Base-by-base conservation (phyloP, 2,329 filamentous ascomycete genomes). In the Domatiomyces catenatus region DNA sequence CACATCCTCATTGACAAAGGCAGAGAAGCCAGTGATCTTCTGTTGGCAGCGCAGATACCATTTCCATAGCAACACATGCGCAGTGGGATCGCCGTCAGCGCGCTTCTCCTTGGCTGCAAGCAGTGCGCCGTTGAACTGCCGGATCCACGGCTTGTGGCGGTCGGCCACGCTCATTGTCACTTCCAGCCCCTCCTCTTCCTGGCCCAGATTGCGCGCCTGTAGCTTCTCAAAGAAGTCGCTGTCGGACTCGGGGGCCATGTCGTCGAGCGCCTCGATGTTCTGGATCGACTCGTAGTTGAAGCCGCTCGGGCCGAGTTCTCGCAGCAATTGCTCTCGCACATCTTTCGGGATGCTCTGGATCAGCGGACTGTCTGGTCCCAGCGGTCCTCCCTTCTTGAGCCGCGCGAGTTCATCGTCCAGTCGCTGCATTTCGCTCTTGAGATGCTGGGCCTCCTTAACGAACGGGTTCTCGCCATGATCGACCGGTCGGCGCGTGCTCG, bases 1-100 rank as follows among this genome's bases (percentile, higher is more conserved):
- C 3, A 77, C 72, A 15, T 75, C 71, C 8, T 70, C 60, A 0
- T 83, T 76, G n/a, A 88, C 72, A 26, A 71, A 70, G 36, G 70
- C 63, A 66, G 79, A 74, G 53, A 70, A 70, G 1, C 60, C 63
- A 2, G 69, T 62, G 26, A 75, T 59, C 5, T 65, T 59, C 51
- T 69, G 67, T 57, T 73, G 72, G 60, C 71, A 75, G 26, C 72
- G 63, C 28, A 69, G 63, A 60, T 76, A 76, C 58, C 68, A 69
- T 57, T 67, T 71, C 74, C 74, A 76, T 22, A 73, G 56, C 46
- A 67, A 64, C 18, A 58, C 52, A 42, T 56, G 54, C 42, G 67
- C 64, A 28, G 60, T 58, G 18, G 60, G 52, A 24, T 61, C 57
- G 20, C 63, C 60, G 44, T 66, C 59, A 2, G 58, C 55, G 3